A percentile compares a stretch with the other conserved stretches of the same genome.
phyloP scores from a whole-genome alignment of 2,329 filamentous ascomycete genomes.

The Colletotrichum sp. region DNA sequence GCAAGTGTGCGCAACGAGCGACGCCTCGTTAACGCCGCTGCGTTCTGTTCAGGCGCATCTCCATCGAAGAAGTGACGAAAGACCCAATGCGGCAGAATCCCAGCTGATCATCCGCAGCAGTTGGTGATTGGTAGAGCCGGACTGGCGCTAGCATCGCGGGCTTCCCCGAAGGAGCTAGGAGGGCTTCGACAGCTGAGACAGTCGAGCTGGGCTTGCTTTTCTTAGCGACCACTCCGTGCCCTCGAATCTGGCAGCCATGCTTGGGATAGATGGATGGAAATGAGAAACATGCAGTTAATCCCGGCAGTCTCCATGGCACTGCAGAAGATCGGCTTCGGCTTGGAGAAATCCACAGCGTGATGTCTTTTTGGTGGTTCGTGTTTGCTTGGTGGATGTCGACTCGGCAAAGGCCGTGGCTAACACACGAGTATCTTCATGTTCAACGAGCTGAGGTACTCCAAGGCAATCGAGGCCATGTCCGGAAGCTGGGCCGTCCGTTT shows the following conservation, averaged over 20 bases:
- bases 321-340: not conserved
- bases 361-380: not conserved
- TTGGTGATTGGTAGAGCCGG: not conserved
- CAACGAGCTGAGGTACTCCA: not conserved
- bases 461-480: not conserved
- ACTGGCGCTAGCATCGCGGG: conserved; percentile 11
- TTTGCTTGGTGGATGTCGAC: not conserved
- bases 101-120: conserved; percentile 1
- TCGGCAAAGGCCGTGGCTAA: not conserved
- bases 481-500: not conserved
- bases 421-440: not conserved
- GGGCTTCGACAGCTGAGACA: not conserved
- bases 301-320: not conserved
- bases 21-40: not conserved
- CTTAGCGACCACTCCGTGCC: not conserved
- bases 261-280: not conserved
- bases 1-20: not conserved
- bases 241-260: not conserved
- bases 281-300: not conserved
- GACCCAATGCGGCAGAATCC: not conserved
- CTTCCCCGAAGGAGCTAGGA: conserved; percentile 1
- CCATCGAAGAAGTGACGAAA: not conserved
- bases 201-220: conserved; percentile 3
- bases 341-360: not conserved
- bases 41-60: not conserved